A percentile compares a stretch with the other conserved stretches of the same genome.
phyloP scores from a whole-genome alignment of 2,329 filamentous ascomycete species.

The Ceratocystis eucalypticola region DNA sequence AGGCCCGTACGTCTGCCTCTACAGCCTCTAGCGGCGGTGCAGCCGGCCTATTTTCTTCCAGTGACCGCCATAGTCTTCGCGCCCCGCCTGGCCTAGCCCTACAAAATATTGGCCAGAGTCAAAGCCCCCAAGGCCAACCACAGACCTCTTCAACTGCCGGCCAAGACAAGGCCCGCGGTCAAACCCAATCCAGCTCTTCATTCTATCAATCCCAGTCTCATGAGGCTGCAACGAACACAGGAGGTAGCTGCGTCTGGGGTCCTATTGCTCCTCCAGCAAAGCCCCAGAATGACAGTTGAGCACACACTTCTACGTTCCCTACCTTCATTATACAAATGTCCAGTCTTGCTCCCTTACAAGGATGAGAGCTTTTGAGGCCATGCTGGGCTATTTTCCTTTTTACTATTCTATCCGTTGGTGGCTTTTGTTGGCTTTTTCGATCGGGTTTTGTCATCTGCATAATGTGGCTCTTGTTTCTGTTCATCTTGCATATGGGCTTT shows the following conservation, averaged over 20 bases:
- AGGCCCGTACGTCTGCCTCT: background rate
- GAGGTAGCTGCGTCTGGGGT: conserved; percentile 23
- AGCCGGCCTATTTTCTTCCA: background rate
- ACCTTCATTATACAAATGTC: background rate
- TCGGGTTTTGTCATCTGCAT: conserved; percentile 2
- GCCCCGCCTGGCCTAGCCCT: background rate
- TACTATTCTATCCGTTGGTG: background rate
- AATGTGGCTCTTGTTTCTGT: background rate
- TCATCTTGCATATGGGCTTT: background rate
- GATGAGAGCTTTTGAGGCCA: background rate
- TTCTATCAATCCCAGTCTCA: background rate
- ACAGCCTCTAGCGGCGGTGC: background rate
- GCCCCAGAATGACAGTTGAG: conserved; percentile 22
- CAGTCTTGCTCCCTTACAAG: background rate
- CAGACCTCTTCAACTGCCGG: background rate
- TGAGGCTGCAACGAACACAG: background rate
- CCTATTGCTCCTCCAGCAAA: conserved; percentile 25
- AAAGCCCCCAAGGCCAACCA: background rate
- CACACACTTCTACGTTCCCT: background rate
- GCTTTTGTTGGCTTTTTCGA: background rate
- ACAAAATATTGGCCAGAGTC: background rate
- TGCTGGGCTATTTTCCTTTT: background rate
- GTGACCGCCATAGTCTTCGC: background rate
- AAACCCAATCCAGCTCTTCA: background rate
- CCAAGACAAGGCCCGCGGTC: background rate